phyloP scores from a whole-genome alignment of 2,329 filamentous ascomycete genomes.

The Xylariaceae sp. region DNA sequence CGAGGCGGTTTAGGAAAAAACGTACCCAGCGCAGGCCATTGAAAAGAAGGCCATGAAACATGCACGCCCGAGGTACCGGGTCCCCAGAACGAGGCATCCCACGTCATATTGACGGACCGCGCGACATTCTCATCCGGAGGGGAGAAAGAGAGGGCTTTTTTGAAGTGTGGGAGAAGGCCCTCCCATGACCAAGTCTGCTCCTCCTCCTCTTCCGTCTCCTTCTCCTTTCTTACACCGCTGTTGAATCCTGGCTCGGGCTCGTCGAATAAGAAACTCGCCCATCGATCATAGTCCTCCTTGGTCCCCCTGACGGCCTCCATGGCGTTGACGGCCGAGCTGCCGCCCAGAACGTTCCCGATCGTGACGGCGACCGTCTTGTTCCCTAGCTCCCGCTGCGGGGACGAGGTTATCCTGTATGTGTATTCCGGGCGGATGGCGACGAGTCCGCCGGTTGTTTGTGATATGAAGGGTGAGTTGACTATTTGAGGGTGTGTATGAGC shows the following conservation, averaged over 20 bases:
- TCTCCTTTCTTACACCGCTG: too few species aligned
- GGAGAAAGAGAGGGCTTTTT: constrained; percentile 21
- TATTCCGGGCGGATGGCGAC: constrained; percentile 22
- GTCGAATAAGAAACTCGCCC: constrained; percentile 31
- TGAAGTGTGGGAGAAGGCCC: constrained; percentile 29
- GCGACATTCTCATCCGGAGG: constrained; percentile 21
- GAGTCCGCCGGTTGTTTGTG: constrained; percentile 22
- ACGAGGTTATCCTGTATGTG: constrained; percentile 27
- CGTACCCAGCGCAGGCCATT: constrained; percentile 31
- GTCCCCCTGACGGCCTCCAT: constrained; percentile 28
- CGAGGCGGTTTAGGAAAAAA: neutral
- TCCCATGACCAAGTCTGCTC: constrained; percentile 33
- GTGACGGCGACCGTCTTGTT: constrained; percentile 21
- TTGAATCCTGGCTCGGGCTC: too few species aligned
- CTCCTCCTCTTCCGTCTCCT: too few species aligned
- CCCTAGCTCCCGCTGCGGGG: constrained; percentile 22
- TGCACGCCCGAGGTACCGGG: constrained; percentile 33
- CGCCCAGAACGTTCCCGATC: constrained; percentile 25
- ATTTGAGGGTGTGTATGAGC: neutral
- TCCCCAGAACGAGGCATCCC: constrained; percentile 34
- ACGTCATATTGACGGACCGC: constrained; percentile 28
- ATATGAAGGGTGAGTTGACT: constrained; percentile 25
- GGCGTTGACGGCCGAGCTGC: constrained; percentile 28
- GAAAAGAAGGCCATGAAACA: constrained; percentile 35
- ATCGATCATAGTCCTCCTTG: constrained; percentile 31